A percentile compares a stretch with the other conserved stretches of the same genome.
Evolutionary conservation across 2,329 filamentous ascomycete genomes (phyloP).

Genomic region (Paracorniculantispora psalliotae): DNA sequence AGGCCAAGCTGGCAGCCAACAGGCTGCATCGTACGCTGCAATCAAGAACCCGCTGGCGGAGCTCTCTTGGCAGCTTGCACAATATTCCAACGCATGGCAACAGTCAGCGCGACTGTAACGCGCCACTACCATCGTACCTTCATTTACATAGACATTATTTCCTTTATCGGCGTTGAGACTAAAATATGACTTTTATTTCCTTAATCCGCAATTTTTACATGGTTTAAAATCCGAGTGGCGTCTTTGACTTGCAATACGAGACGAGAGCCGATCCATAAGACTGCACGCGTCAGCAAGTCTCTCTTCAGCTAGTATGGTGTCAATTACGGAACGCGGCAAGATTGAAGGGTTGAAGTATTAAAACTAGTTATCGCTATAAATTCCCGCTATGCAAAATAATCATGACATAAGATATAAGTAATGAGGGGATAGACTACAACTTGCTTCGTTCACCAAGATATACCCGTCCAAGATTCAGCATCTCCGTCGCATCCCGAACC

Average conservation of each 20-base stretch:
- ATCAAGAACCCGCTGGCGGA: slow-evolving; percentile 69
- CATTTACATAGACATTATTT: background rate
- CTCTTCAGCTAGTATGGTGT: background rate
- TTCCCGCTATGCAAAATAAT: background rate
- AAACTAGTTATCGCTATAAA: background rate
- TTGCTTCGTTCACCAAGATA: slow-evolving; percentile 51
- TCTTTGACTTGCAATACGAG: background rate
- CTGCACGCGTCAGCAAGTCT: background rate
- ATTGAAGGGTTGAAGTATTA: background rate
- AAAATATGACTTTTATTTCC: background rate
- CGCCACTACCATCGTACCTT: background rate
- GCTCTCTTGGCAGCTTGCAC: slow-evolving; percentile 71
- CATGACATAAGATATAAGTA: background rate
- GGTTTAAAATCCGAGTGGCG: background rate
- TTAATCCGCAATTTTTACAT: no score
- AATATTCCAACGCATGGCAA: slow-evolving; percentile 30
- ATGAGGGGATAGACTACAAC: slow-evolving; percentile 27
- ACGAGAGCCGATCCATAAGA: background rate
- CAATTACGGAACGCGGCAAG: background rate
- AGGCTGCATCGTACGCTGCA: slow-evolving; percentile 67
- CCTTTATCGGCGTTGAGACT: background rate
- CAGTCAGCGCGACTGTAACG: slow-evolving; percentile 24
- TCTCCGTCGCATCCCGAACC: slow-evolving; percentile 68
- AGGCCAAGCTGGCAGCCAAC: slow-evolving; percentile 82
- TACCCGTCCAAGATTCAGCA: slow-evolving; percentile 56